phyloP scores from a whole-genome alignment of 164 flowering plant species.

The Berberis vulgaris region DNA sequence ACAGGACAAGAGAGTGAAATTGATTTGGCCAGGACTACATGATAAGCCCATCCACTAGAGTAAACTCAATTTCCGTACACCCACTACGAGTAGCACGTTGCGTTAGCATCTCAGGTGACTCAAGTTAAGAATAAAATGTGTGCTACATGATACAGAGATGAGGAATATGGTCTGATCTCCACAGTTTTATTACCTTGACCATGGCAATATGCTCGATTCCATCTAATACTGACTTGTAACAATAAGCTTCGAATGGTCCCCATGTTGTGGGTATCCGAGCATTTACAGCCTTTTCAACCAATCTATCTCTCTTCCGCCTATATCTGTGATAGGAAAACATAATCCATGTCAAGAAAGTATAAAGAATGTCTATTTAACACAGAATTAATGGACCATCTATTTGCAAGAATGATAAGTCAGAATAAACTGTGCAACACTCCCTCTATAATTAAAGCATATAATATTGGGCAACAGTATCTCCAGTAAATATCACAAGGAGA shows the following conservation, averaged over 20 bases:
- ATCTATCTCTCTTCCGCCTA: slow-evolving; percentile 79
- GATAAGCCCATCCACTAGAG: background rate
- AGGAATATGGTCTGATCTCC: background rate
- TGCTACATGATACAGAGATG: background rate
- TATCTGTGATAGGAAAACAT: slow-evolving; percentile 40
- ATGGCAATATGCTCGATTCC: slow-evolving; percentile 97
- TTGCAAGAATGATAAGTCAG: too few relatives aligned
- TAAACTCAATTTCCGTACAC: too few relatives aligned
- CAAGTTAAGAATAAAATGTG: background rate
- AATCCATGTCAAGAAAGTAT: background rate
- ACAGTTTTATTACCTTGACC: slow-evolving; percentile 65
- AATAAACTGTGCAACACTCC: too few relatives aligned
- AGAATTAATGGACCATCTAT: too few relatives aligned
- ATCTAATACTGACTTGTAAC: slow-evolving; percentile 71
- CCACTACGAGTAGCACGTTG: too few relatives aligned
- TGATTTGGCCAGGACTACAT: background rate
- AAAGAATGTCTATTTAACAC: too few relatives aligned
- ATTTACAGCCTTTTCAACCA: slow-evolving; percentile 63
- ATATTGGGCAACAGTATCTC: too few relatives aligned
- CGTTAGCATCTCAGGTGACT: too few relatives aligned
- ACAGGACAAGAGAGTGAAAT: background rate
- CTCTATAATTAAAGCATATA: too few relatives aligned
- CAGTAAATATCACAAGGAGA: too few relatives aligned
- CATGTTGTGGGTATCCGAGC: slow-evolving; percentile 86
- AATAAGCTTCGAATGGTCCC: slow-evolving; percentile 88